Evolutionary conservation across 768 basidiomycete species (phyloP), one percentile per base, ranked within the genome.

Genomic region (Pleurotus cornucopiae): DNA sequence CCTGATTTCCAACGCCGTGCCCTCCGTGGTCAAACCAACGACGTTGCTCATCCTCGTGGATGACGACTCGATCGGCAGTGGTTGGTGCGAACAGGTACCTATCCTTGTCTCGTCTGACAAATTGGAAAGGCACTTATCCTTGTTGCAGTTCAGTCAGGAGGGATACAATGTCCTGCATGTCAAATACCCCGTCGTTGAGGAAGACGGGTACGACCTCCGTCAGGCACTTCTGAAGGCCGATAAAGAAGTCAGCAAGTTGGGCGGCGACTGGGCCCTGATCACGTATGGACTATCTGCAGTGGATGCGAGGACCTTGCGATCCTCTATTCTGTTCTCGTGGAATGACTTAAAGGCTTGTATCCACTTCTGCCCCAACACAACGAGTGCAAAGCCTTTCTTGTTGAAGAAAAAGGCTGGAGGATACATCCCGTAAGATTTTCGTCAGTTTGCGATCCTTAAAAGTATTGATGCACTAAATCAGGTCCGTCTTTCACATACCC

Each of bases 71-170:
- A 21, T 55, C 9, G 43, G 54, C 6, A 55, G 25, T 14, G 54
- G 54, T n/a, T 55, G 54, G 54, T 55, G 54, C 34, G 54, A 55
- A 18, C 54, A 55, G 54, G 54, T 46, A 16, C 26, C 21, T 16
- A 43, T 13, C 26, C 16, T 20, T 25, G 23, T 5, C 16, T 25
- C 6, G 13, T 23, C 23, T 23, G 23, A 20, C n/a, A 20, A 20
- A 20, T 20, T 20, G 20, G 20, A 20, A 20, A 20, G 20, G 20
- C 20, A 20, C 13, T 52, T 38, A 12, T 52, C 34, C n/a, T 34
- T 26, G 21, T 25, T 26, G 14, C 34, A 55, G 54, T 55, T 55
- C 34, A 18, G 30, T 30, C 54, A 55, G 30, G 54, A 55, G 16
- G 54, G 54, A 30, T 55, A 55, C 23, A 55, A 55, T n/a, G 54